Conservation (phyloP, 495 filamentous ascomycete genomes). For the Parmelia sp. region DNA sequence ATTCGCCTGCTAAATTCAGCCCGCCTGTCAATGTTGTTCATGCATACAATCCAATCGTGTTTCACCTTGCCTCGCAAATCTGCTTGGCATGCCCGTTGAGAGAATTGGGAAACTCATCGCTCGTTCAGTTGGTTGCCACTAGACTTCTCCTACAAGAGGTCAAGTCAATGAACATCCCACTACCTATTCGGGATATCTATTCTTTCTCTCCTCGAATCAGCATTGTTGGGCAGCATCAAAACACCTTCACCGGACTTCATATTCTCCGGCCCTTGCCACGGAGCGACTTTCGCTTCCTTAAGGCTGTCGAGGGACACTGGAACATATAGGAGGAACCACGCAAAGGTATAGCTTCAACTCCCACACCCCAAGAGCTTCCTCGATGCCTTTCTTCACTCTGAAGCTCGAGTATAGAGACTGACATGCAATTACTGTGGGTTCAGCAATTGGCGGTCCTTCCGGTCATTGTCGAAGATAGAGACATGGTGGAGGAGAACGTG, state of each 20-base stretch:
- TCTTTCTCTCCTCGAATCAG: conserved; percentile 16
- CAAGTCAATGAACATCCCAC: conserved; percentile 7
- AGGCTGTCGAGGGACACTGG: conserved; percentile 1
- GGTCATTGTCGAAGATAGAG: conserved; percentile 36
- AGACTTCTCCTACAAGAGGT: not conserved
- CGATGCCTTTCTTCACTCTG: not conserved
- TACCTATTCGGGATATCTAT: conserved; percentile 11
- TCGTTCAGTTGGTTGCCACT: conserved; percentile 15
- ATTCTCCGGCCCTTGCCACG: conserved; percentile 25
- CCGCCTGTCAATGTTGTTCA: conserved; percentile 14
- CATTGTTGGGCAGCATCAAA: conserved; percentile 12
- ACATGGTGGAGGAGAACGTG: conserved; percentile 32
- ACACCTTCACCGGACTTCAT: conserved; percentile 19
- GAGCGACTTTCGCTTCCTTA: conserved; percentile 3
- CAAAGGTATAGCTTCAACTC: conserved; percentile 18
- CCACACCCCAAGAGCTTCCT: not conserved
- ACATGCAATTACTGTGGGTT: conserved; percentile 41
- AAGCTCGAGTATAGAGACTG: conserved; percentile 15
- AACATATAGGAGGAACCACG: conserved; percentile 19
- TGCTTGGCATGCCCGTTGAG: conserved; percentile 7
- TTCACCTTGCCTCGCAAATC: conserved; percentile 5
- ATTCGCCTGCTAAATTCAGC: conserved; percentile 23
- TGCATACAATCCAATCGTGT: conserved; percentile 10
- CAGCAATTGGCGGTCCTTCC: conserved; percentile 41
- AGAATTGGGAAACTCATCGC: conserved; percentile 1